Evolutionary conservation across 129 eudicot species (phyloP).

Genomic region (Sambucus nigra): DNA sequence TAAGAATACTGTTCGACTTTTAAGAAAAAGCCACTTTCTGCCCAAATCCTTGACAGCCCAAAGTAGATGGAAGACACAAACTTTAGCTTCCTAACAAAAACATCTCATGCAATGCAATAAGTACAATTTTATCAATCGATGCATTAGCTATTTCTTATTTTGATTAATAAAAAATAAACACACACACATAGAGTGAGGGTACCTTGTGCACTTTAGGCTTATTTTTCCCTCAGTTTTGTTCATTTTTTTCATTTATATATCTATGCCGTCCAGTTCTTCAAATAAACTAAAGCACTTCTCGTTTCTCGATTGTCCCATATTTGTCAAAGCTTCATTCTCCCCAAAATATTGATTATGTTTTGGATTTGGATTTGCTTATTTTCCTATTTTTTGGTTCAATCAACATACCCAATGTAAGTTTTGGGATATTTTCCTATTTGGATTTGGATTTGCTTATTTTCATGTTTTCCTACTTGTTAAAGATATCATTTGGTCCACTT

Average conservation of each 20-base stretch:
- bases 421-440: no score
- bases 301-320: no score
- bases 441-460: no score
- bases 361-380: no score
- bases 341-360: no score
- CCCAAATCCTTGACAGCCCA: not conserved
- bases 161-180: not conserved
- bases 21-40: not conserved
- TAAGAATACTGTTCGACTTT: not conserved
- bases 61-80: not conserved
- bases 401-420: no score
- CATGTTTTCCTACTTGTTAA: no score
- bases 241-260: no score
- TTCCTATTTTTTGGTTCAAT: no score
- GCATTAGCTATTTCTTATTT: not conserved
- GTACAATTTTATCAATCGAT: not conserved
- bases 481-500: no score
- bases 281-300: not conserved
- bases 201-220: not conserved
- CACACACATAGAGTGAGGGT: not conserved
- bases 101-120: not conserved
- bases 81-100: not conserved
- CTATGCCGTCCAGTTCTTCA: not conserved
- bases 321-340: no score
- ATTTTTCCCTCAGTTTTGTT: not conserved